phyloP scores from a whole-genome alignment of 768 basidiomycete genomes.

The Boletus patriciae region DNA sequence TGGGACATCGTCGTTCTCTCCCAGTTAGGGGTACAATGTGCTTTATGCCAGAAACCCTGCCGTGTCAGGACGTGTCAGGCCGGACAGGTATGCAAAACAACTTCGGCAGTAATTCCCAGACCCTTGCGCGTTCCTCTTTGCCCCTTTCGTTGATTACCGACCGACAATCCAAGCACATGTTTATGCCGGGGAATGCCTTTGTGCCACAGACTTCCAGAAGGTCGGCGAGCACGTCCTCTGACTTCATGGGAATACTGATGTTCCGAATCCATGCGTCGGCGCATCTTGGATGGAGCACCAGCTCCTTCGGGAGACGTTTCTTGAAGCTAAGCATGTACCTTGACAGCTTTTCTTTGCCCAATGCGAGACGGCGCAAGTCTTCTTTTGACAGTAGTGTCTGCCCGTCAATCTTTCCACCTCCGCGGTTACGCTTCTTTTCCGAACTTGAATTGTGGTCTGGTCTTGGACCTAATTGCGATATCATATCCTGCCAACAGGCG shows the following conservation, averaged over 20 bases:
- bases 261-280: neutral
- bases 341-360: neutral
- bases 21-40: too few species aligned
- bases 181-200: neutral
- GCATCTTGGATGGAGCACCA: constrained; percentile 2
- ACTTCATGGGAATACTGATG: neutral
- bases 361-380: neutral
- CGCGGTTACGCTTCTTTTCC: neutral
- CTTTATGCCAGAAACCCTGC: too few species aligned
- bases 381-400: neutral
- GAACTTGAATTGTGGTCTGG: too few species aligned
- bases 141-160: neutral
- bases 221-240: neutral
- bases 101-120: constrained; percentile 1
- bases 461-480: neutral
- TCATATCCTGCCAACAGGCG: neutral
- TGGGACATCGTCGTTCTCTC: too few species aligned
- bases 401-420: neutral
- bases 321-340: neutral
- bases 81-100: neutral
- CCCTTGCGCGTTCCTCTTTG: neutral
- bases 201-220: constrained; percentile 1
- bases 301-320: neutral
- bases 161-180: neutral
- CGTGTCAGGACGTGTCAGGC: too few species aligned